A percentile compares a stretch with the other conserved stretches of the same genome.
Conservation (phyloP, 2,329 filamentous ascomycete genomes). For the Trichoderma sp. region DNA sequence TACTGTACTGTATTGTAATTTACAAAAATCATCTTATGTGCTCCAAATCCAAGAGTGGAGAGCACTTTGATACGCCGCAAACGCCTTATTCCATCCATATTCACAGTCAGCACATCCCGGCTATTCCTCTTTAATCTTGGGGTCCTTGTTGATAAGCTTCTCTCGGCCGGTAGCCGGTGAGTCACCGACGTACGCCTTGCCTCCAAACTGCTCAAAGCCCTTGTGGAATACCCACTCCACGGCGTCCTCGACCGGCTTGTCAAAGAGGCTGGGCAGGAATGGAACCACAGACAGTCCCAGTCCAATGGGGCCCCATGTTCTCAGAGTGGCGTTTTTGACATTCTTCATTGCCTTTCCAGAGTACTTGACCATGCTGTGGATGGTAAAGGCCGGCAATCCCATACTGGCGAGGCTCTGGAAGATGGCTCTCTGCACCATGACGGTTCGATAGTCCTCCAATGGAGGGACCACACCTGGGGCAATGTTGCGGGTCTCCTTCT, state of each 20-base stretch:
- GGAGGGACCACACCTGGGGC: constrained; percentile 57
- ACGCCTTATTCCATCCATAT: not conserved
- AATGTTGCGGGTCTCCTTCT: constrained; percentile 32
- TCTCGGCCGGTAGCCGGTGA: constrained; percentile 55
- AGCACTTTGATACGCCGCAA: not conserved
- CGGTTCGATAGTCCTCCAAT: constrained; percentile 84
- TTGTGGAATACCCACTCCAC: constrained; percentile 90
- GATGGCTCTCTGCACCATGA: constrained; percentile 86
- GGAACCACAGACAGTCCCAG: constrained; percentile 77
- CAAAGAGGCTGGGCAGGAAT: constrained; percentile 80
- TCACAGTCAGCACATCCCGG: not conserved
- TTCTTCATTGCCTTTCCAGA: constrained; percentile 84
- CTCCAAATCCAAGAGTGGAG: constrained; percentile 4
- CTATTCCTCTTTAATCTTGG: constrained; percentile 50
- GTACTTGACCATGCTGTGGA: constrained; percentile 90
- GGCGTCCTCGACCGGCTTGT: constrained; percentile 87
- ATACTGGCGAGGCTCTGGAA: constrained; percentile 93
- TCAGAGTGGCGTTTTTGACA: constrained; percentile 70
- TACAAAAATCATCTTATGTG: not conserved
- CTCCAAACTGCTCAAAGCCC: constrained; percentile 73
- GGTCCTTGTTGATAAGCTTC: constrained; percentile 41
- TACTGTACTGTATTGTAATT: not conserved
- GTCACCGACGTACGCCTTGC: constrained; percentile 55
- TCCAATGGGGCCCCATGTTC: constrained; percentile 90
- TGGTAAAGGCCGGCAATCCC: constrained; percentile 91